Evolutionary conservation across 2,329 filamentous ascomycete genomes (phyloP), one percentile per base, ranked within the genome.

Genomic region (Cryphonectria naterciae): DNA sequence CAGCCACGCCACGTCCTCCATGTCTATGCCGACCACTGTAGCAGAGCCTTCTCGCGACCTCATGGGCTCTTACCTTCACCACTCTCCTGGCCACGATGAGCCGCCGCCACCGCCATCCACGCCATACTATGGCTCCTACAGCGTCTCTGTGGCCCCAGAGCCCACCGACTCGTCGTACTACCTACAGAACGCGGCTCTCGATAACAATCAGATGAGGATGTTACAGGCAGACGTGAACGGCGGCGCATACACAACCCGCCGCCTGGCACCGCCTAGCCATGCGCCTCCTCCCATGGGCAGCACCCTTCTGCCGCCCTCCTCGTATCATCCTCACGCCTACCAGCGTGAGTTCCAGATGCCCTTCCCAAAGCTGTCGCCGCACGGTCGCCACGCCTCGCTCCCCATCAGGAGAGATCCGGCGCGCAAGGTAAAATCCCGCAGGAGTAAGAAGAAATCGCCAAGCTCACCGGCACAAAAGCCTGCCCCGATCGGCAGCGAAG

Each of bases 1-100:
- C 41, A 83, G 81, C 70, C 83, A 85, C 68, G 78, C 81, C 28
- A 81, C 81, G 32, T 85, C 85, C n/a, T 83, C 85, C 8, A 83
- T 86, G 79, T 75, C 80, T 39, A 77, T 82, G 52, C 80, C 82
- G n/a, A 75, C 80, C 19, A 76, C 79, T 25, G 77, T 78, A 22
- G 73, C 80, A 60, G 81, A 79, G 60, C 76, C 80, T 66, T 19
- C 65, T 28, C 46, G 80, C 54, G 79, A 82, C 72, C 69, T 67
- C 43, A 37, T 73, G 11, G 56, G 32, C 7, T 49, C 69, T 46
- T 81, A 79, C 77, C 81, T 80, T 68, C 76, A 77, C 15, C 81
- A 79, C 73, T 82, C 78, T 28, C 73, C 76, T 7, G 75, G 74
- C 28, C 68, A 68, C 15, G 68, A 72, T 28, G 71, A 72, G 63